Conservation (phyloP, 805 yeast genomes). For the Ogataea zsoltii region DNA sequence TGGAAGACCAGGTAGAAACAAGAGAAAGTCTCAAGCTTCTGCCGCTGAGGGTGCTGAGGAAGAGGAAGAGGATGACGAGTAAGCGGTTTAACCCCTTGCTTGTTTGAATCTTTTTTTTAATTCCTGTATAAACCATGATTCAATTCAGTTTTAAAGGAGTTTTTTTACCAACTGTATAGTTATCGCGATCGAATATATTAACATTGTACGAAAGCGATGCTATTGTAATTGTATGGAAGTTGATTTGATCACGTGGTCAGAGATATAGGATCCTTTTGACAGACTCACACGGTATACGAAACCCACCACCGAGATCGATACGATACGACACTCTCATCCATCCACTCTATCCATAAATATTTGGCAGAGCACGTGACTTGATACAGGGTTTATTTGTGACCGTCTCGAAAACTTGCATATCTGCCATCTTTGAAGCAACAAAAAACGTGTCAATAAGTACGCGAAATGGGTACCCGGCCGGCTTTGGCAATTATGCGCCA, state of each 20-base stretch:
- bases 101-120: constrained; percentile 3
- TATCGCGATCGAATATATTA: constrained; percentile 7
- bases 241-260: too few relatives aligned
- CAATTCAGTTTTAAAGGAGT: constrained; percentile 6
- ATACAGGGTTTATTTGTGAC: constrained; percentile 6
- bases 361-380: constrained; percentile 12
- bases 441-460: constrained; percentile 4
- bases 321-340: too few relatives aligned
- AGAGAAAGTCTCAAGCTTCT: constrained; percentile 84
- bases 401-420: constrained; percentile 1
- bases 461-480: constrained; percentile 2
- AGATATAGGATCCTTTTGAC: too few relatives aligned
- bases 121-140: constrained; percentile 14
- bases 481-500: constrained; percentile 1
- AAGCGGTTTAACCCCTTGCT: constrained; percentile 35
- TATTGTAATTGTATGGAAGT: background rate
- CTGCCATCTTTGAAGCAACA: background rate
- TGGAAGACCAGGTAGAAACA: constrained; percentile 99
- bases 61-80: constrained; percentile 44
- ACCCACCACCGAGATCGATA: too few relatives aligned
- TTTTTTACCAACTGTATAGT: constrained; percentile 12
- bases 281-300: too few relatives aligned
- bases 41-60: constrained; percentile 67
- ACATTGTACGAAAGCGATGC: background rate
- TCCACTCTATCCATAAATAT: too few relatives aligned